Conservation (phyloP, 2,329 filamentous ascomycete genomes). For the Colletotrichum tamarilloi region DNA sequence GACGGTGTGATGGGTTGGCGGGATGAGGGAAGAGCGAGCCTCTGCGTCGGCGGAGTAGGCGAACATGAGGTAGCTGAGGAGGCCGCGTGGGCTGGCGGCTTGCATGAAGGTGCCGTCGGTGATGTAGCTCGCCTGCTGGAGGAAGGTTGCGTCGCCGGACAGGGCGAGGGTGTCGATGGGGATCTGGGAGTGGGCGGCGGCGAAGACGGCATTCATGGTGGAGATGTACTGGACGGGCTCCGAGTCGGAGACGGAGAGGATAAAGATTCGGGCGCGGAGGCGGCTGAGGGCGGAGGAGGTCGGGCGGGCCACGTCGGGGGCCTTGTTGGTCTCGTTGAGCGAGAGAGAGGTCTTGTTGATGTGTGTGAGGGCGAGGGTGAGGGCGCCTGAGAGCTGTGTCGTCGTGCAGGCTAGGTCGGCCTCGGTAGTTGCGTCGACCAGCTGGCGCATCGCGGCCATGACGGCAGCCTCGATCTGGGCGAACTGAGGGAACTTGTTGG, state of each 20-base stretch:
- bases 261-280: constrained; percentile 84
- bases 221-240: constrained; percentile 95
- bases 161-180: constrained; percentile 94
- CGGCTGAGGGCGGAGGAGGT: constrained; percentile 52
- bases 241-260: constrained; percentile 87
- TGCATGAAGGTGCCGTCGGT: constrained; percentile 68
- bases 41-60: constrained; percentile 79
- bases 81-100: constrained; percentile 70
- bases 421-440: constrained; percentile 76
- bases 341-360: constrained; percentile 85
- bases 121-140: constrained; percentile 86
- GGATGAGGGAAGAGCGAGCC: constrained; percentile 71
- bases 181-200: constrained; percentile 86
- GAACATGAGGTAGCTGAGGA: constrained; percentile 95
- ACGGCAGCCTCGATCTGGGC: constrained; percentile 86
- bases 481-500: constrained; percentile 96
- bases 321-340: constrained; percentile 66
- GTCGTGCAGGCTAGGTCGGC: constrained; percentile 77
- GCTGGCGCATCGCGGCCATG: constrained; percentile 75
- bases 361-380: constrained; percentile 89
- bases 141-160: constrained; percentile 86
- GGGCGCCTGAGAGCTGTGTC: constrained; percentile 89
- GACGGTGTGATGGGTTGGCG: constrained; percentile 85
- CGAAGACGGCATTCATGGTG: constrained; percentile 98
- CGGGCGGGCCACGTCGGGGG: constrained; percentile 49